Conservation (phyloP, 73 alveolate genomes). For the Urostyla sp. region DNA sequence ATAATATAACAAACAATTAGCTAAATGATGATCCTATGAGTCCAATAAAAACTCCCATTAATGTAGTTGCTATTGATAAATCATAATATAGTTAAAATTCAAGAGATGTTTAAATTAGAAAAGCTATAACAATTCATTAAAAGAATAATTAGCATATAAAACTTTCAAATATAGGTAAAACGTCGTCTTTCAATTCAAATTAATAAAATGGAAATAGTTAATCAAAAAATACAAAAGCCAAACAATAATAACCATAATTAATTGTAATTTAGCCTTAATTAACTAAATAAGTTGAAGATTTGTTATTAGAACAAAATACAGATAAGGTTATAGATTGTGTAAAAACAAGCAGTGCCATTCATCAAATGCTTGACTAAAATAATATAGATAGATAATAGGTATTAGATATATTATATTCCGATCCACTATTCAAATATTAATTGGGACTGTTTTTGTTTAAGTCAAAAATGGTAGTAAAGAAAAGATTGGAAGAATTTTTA, state of each 20-base stretch:
- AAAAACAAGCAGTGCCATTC: conserved; percentile 2
- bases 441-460: conserved; percentile 3
- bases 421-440: conserved; percentile 8
- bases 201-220: background rate
- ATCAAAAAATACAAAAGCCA: background rate
- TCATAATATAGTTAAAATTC: conserved; percentile 14
- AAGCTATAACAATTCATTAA: background rate
- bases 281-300: conserved; percentile 29
- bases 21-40: no score
- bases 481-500: conserved; percentile 29
- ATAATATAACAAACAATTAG: no score
- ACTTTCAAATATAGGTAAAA: background rate
- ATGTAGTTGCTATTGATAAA: no score
- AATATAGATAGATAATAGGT: conserved; percentile 8
- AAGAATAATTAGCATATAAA: no score
- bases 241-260: no score
- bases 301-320: background rate
- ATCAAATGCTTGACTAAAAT: conserved; percentile 13
- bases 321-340: conserved; percentile 39
- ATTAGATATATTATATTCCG: background rate
- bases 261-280: no score
- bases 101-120: conserved; percentile 27
- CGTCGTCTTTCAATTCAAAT: background rate
- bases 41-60: no score
- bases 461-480: conserved; percentile 11